phyloP scores from a whole-genome alignment of 208 protist genomes.

The Sergeia podlipaevii region DNA sequence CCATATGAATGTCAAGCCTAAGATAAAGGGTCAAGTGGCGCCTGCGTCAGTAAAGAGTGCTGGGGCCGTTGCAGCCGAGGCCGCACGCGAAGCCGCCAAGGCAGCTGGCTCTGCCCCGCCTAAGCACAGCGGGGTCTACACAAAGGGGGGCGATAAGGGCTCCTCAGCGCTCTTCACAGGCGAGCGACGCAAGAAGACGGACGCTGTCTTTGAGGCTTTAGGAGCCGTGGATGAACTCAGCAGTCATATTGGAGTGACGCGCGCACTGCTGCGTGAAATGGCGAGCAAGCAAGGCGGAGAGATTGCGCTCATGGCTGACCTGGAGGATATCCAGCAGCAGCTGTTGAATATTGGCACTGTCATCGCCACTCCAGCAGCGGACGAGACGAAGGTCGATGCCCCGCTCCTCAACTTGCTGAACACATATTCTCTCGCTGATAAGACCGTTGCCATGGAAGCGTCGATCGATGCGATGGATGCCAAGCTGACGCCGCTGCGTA shows the following conservation, averaged over 20 bases:
- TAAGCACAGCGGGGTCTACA: slow-evolving; percentile 54
- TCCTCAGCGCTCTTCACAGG: slow-evolving; percentile 53
- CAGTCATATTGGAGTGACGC: slow-evolving; percentile 39
- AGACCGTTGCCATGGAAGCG: slow-evolving; percentile 36
- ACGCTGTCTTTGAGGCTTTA: slow-evolving; percentile 61
- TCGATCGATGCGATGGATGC: slow-evolving; percentile 64
- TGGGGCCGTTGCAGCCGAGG: background rate
- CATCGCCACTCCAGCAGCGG: slow-evolving; percentile 56
- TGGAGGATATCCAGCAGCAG: slow-evolving; percentile 50
- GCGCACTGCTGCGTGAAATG: slow-evolving; percentile 19
- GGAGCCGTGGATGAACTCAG: slow-evolving; percentile 60
- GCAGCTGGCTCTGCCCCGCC: background rate
- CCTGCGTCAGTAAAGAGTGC: background rate
- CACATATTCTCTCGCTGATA: slow-evolving; percentile 15
- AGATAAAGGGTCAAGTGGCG: background rate
- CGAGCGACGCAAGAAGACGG: slow-evolving; percentile 44
- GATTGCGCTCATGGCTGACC: slow-evolving; percentile 17
- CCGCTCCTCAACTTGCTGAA: slow-evolving; percentile 15
- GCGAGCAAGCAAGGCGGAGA: slow-evolving; percentile 11
- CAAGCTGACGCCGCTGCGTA: slow-evolving; percentile 32
- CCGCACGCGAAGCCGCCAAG: background rate
- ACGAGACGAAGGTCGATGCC: slow-evolving; percentile 7
- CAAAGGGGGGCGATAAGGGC: slow-evolving; percentile 60
- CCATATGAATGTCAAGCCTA: slow-evolving; percentile 31
- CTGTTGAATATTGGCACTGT: slow-evolving; percentile 63